Base-by-base conservation (phyloP, 2,329 filamentous ascomycete species). In the Penicillium sumatraense region DNA sequence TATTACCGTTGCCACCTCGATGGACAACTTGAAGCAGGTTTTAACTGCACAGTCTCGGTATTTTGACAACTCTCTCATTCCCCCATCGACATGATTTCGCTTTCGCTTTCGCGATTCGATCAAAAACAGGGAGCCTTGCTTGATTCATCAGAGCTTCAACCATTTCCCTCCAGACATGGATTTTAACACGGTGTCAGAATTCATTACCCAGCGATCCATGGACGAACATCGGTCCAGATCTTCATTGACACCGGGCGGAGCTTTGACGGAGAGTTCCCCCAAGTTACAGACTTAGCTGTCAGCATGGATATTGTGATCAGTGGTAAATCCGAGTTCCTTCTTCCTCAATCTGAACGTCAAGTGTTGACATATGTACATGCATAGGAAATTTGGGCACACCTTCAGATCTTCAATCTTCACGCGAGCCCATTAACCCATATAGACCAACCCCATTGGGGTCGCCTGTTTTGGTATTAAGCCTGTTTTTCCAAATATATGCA, bases 301-400 rank as follows among this genome's bases (percentile, higher is more conserved):
- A 62, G 60, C 45, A 62, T 62, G 60, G 60, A 62, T 14, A 57
- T 62, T 21, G 60, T 62, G 14, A 62, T 62, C 18, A 62, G 60
- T 51, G 60, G 60, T 62, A 47, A 56, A 57, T 42, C 18, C 24
- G 20, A 21, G 7, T 5, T 14, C 36, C 23, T 21, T 7, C 18
- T 23, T 13, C 16, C 18, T 41, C 16, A 18, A 20, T 13, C 18
- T 11, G 42, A 11, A 46, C 42, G 24, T 20, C 42, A 46, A 46
- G 42, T 46, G 42, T 46, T 46, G 42, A 46, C 42, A 21, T 31
- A 9, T 31, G 36, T 40, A 51, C 48, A 56, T 53, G 26, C 47
- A 42, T 47, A 62, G 60, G 60, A 38, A 59, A 62, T 40, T 44
- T 62, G 49, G 60, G 60, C n/a, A 62, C 60, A 33, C 60, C 60